phyloP scores from a whole-genome alignment of 148 eudicot species.

The Chenopodium album region DNA sequence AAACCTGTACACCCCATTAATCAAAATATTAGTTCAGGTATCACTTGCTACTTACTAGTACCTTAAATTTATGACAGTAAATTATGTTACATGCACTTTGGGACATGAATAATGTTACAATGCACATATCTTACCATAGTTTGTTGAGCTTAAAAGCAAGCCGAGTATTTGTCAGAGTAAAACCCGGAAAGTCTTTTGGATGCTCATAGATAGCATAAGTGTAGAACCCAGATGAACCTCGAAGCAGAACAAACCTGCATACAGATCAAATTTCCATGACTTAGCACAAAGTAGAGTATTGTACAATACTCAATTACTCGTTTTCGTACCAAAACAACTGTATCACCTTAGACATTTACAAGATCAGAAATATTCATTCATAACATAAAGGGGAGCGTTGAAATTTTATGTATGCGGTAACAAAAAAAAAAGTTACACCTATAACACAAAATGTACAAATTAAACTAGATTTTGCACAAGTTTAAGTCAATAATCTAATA shows the following conservation, averaged over 20 bases:
- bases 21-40: background rate
- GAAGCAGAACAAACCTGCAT: conserved; percentile 58
- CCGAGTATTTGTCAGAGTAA: conserved; percentile 58
- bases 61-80: background rate
- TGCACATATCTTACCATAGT: conserved; percentile 30
- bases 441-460: too few species aligned
- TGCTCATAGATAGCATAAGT: conserved; percentile 69
- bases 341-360: background rate
- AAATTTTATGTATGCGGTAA: too few species aligned
- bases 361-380: too few species aligned
- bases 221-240: conserved; percentile 64
- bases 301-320: background rate
- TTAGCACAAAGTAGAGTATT: background rate
- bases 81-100: background rate
- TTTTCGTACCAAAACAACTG: background rate
- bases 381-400: too few species aligned
- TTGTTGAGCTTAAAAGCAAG: conserved; percentile 69
- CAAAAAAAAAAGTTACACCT: too few species aligned
- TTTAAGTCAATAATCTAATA: too few species aligned
- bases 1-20: conserved; percentile 41
- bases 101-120: background rate
- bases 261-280: background rate
- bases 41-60: too few species aligned
- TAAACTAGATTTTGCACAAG: too few species aligned
- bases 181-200: conserved; percentile 50